Evolutionary conservation across 1,284 basidiomycete genomes (phyloP).

Genomic region (Chondrostereum purpureum): DNA sequence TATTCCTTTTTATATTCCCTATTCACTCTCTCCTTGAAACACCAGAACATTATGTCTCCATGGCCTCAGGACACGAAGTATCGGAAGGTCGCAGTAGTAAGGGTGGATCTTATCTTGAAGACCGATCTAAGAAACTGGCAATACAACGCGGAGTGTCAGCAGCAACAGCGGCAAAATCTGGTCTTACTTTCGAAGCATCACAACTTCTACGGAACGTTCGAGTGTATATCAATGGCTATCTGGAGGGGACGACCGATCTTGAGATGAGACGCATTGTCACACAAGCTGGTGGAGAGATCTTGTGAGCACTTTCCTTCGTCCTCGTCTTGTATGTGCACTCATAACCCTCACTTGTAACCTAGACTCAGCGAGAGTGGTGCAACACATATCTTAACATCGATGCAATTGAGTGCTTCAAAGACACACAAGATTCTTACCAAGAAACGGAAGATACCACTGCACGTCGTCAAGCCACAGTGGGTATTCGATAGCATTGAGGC

Average conservation of each 20-base stretch:
- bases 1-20: slow-evolving; percentile 2
- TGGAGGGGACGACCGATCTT: slow-evolving; percentile 63
- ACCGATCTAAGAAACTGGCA: slow-evolving; percentile 44
- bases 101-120: slow-evolving; percentile 33
- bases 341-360: slow-evolving; percentile 4
- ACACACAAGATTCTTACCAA: slow-evolving; percentile 51
- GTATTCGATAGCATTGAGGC: slow-evolving; percentile 54
- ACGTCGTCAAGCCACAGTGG: slow-evolving; percentile 70
- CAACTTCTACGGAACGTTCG: slow-evolving; percentile 38
- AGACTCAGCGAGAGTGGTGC: slow-evolving; percentile 51
- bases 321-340: slow-evolving; percentile 4
- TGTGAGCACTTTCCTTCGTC: slow-evolving; percentile 29
- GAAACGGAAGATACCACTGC: slow-evolving; percentile 36
- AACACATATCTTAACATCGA: slow-evolving; percentile 69
- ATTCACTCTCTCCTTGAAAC: slow-evolving; percentile 8
- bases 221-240: slow-evolving; percentile 62
- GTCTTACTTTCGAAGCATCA: slow-evolving; percentile 17
- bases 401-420: slow-evolving; percentile 58
- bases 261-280: slow-evolving; percentile 61
- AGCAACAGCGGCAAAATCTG: background rate
- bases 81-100: slow-evolving; percentile 42
- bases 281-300: slow-evolving; percentile 49
- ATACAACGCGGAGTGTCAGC: slow-evolving; percentile 32
- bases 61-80: slow-evolving; percentile 63
- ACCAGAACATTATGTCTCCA: slow-evolving; percentile 52